Base-by-base conservation (phyloP, 495 filamentous ascomycete species). In the Lophiotrema nucula region DNA sequence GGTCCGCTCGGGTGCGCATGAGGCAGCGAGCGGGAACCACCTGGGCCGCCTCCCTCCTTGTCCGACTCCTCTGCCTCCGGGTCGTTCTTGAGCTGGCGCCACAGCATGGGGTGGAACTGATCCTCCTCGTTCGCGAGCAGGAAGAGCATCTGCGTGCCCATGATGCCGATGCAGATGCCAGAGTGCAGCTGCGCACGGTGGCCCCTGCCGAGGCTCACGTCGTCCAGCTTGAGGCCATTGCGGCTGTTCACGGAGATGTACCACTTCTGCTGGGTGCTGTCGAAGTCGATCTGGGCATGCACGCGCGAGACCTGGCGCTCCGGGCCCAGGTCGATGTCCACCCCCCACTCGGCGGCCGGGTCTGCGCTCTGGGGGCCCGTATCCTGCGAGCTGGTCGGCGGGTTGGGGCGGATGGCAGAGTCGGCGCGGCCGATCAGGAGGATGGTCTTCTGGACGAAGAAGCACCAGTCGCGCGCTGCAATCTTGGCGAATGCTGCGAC, bases 141-240 rank as follows among this genome's bases (percentile, higher is more conserved):
- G 74, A 97, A 98, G 82, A 97, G 90, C 93, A 98, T 98, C 74
- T 97, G 90, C 4, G 89, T 84, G 42, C 90, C 90, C 56, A 85
- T 87, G 70, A 97, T 86, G 65, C 95, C 89, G 51, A 98, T 85
- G 46, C 97, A 87, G 67, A 89, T 83, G 27, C 93, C 93, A 68
- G 89, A 92, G 18, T 81, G 79, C 28, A 98, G 78, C 18, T 81
- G 72, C 23, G 80, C 79, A 23, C 81, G 79, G 35, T 83, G 75
- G 26, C 84, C 85, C 47, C 81, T 78, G 66, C 85, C 87, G 35
- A 93, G 76, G 16, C 77, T 71, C 13, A 69, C 57, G 54, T 89
- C 87, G 68, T 98, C 87, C 12, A 97, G 74, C 61, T 86, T 88
- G 16, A 95, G 80, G 19, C 90, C 89, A 71, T 97, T 97, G 56